Base-by-base conservation (phyloP, 495 filamentous ascomycete genomes). In the Parathielavia hyrcaniae region DNA sequence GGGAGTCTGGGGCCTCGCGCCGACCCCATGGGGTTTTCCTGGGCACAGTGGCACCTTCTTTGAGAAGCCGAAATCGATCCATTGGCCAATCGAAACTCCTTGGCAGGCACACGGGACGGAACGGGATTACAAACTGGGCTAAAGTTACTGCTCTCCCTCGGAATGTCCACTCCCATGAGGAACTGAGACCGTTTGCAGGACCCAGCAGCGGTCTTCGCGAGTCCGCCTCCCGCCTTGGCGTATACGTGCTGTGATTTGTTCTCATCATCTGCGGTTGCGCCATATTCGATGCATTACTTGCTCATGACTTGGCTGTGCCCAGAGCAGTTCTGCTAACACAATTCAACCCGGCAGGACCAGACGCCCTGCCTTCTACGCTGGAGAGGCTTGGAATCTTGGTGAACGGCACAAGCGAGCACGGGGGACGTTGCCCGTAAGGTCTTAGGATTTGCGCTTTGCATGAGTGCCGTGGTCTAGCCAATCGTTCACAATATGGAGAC, bases 211-310 rank as follows among this genome's bases (percentile, higher is more conserved):
- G 22, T 47, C 12, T 47, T 47, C 20, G 45, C 22, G 12, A 47
- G 11, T 47, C 45, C 45, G 45, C 45, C 45, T 47, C 30, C 45
- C 45, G 45, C 45, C 45, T 47, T 47, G 45, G 45, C 45, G 30
- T n/a, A 38, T 2, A 0, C 4, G 4, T n/a, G 20, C 16, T 20
- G 22, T 19, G 44, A 17, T 43, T 43, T 43, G 40, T 20, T 43
- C 34, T 38, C 35, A 38, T 38, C 4, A 10, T 10, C 35, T 11
- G 35, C 35, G 3, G 35, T 30, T 30, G 26, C 26, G 26, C 6
- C 2, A 30, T 2, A 30, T 30, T 30, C 26, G 6, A 30, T 30
- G 26, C 26, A 30, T 30, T 3, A 30, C 26, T 30, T 30, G 26
- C 6, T 3, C 26, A 30, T 6, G 6, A 30, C 26, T 30, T 30